phyloP scores from a whole-genome alignment of 2,329 filamentous ascomycete species.

The Pochonia chlamydosporia region DNA sequence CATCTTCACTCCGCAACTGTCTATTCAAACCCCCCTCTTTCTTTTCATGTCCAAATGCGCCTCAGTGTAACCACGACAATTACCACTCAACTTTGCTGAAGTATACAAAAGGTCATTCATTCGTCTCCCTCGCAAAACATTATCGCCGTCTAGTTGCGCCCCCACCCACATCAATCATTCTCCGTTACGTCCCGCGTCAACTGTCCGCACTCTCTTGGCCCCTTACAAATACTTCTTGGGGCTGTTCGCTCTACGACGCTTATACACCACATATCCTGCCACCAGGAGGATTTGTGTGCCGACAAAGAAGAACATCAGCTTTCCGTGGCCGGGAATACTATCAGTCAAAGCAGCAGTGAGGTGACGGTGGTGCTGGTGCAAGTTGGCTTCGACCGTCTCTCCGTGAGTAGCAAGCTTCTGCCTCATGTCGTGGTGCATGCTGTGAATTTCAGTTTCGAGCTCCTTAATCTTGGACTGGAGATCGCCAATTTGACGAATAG shows the following conservation, averaged over 20 bases:
- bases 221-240: conserved; percentile 87
- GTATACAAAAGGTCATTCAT: background rate
- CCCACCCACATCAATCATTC: too few relatives aligned
- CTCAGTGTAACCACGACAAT: background rate
- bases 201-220: background rate
- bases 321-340: conserved; percentile 43
- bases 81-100: background rate
- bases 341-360: conserved; percentile 43
- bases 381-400: conserved; percentile 45
- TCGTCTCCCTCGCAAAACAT: conserved; percentile 11
- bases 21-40: background rate
- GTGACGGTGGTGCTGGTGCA: conserved; percentile 43
- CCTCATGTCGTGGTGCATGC: conserved; percentile 49
- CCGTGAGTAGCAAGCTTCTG: conserved; percentile 46
- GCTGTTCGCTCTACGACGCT: conserved; percentile 65
- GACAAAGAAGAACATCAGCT: conserved; percentile 63
- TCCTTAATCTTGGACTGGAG: conserved; percentile 41
- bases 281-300: conserved; percentile 68
- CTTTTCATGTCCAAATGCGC: background rate
- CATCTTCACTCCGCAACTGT: too few relatives aligned
- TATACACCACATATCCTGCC: conserved; percentile 69
- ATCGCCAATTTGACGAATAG: conserved; percentile 37
- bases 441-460: conserved; percentile 54
- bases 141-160: too few relatives aligned
- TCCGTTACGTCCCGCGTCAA: background rate